Base-by-base conservation (phyloP, 2,329 filamentous ascomycete genomes). In the Tolypocladium album region DNA sequence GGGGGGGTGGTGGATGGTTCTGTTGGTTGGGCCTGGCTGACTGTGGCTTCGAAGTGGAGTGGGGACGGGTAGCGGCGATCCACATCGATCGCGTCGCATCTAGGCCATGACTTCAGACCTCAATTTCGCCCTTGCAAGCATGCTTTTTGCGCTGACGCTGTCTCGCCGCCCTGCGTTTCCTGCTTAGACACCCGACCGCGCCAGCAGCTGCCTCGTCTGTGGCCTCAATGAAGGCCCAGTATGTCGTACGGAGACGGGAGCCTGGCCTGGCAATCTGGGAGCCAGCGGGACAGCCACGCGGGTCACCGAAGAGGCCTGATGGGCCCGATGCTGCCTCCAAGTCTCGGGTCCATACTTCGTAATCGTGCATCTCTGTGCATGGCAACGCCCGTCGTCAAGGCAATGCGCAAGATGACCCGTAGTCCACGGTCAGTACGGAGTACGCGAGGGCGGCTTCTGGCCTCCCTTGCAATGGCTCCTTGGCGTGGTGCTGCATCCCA, bases 71-170 rank as follows among this genome's bases (percentile, higher is more conserved):
- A 34, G 50, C 31, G 31, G 50, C 31, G 50, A 38, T 38, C 50
- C 50, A 38, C 50, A n/a, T 2, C n/a, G 50, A 45, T 34, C n/a
- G 55, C 55, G 43, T 57, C 39, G 38, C 55, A 57, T 57, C 55
- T 57, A 11, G n/a, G 55, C 27, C n/a, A 62, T 58, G 61, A 63
- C 60, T 60, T 59, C 58, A 59, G 34, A 40, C 45, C 58, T 58
- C 55, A 60, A 60, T 60, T 60, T 63, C 60, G 55, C 42, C 22
- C 15, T n/a, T 24, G 4, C 27, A n/a, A 43, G 13, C 36, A 27
- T 56, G 55, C 55, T 56, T 39, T 39, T 42, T 31, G 55, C 39
- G 31, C 50, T 53, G 31, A 34, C 20, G 31, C 31, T 53, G 50
- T 53, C 31, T 53, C 45, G 45, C 24, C 20, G 50, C 50, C 31